Conservation (phyloP, 1,284 basidiomycete genomes). For the Naganishia liquefaciens region DNA sequence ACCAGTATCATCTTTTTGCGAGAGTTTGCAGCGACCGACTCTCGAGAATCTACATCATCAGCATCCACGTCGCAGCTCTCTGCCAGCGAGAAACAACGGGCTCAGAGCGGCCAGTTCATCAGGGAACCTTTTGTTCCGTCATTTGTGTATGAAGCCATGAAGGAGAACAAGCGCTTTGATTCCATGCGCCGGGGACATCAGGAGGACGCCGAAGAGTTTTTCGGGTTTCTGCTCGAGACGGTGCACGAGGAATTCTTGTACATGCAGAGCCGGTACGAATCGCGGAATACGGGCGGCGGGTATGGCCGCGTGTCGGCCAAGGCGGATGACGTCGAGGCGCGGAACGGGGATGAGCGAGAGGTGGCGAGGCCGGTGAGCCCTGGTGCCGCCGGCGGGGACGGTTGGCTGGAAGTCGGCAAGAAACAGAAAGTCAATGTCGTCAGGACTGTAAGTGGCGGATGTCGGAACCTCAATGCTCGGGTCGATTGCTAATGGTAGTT, state of each 20-base stretch:
- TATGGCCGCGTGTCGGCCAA: conserved; percentile 33
- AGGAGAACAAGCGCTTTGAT: conserved; percentile 90
- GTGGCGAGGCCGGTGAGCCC: conserved; percentile 52
- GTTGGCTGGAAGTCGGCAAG: conserved; percentile 91
- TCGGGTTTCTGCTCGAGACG: conserved; percentile 95
- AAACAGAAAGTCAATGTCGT: conserved; percentile 83
- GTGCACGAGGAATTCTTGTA: conserved; percentile 87
- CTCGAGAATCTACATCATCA: conserved; percentile 26
- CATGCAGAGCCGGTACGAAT: conserved; percentile 57
- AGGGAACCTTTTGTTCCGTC: conserved; percentile 77
- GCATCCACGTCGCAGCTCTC: conserved; percentile 7
- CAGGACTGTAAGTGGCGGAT: conserved; percentile 63
- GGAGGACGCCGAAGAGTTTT: conserved; percentile 97
- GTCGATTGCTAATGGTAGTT: background rate
- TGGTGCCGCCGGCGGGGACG: conserved; percentile 49
- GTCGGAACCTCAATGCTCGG: background rate
- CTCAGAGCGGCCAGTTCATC: conserved; percentile 37
- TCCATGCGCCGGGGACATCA: conserved; percentile 92
- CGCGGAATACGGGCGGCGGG: conserved; percentile 37
- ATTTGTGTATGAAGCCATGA: conserved; percentile 93
- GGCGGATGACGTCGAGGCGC: conserved; percentile 50
- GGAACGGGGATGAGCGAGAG: conserved; percentile 42
- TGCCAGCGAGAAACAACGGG: conserved; percentile 31
- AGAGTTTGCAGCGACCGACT: conserved; percentile 62
- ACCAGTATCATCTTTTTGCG: conserved; percentile 62